Evolutionary conservation across 352 stramenopile species (phyloP), one percentile per base, ranked within the genome.

Genomic region (Phytophthora palmivora): DNA sequence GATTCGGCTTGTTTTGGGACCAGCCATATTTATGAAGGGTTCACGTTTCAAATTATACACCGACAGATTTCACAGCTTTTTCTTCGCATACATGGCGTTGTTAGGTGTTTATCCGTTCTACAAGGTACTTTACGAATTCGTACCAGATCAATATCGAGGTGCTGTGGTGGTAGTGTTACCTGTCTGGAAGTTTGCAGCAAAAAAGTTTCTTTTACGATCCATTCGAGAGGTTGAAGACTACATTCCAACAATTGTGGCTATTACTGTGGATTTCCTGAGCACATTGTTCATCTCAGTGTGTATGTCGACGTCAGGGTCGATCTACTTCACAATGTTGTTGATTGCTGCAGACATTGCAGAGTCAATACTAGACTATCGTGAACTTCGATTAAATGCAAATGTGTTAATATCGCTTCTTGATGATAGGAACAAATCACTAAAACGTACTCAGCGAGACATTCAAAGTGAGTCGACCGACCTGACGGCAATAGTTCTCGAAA

Each of bases 211-310:
- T 15, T 21, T 34, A 11, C 0, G 15, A 34, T n/a, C 21, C 34
- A 15, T 33, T 19, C 21, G 42, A 14, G 12, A 30, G 22, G 19
- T 48, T 6, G 42, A 48, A 34, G 42, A 48, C 26, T 48, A 21
- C 3, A 34, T 48, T 2, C 42, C 42, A 4, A 21, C 4, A 7
- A 33, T 48, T 15, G 22, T 48, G 1, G 42, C 42, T 9, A 34
- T 48, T 24, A 36, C 42, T 21, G n/a, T n/a, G n/a, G n/a, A n/a
- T n/a, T n/a, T n/a, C n/a, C n/a, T n/a, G 42, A 42, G 47, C 2
- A 30, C 54, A 38, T 41, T 70, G 1, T 70, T 65, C 21, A 36
- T 58, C 0, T 60, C 47, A 4, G 55, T 60, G 4, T 70, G 62
- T n/a, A 53, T 71, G 28, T 48, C 50, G 6, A 66, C 34, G n/a